phyloP scores from a whole-genome alignment of 768 basidiomycete species.

The Leccinum ochraceum region DNA sequence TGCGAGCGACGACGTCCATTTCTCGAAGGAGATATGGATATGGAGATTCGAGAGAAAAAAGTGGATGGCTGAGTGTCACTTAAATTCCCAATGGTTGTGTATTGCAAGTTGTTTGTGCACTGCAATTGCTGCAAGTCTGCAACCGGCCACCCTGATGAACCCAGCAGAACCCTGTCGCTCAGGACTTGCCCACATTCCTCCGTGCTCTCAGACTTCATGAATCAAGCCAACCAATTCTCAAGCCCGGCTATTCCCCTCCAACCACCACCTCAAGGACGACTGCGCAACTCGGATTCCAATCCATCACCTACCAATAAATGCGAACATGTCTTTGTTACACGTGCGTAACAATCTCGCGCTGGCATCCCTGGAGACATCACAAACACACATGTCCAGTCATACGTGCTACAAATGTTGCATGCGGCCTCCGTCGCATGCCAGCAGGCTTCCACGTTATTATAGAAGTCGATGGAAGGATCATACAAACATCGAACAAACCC shows the following conservation, averaged over 20 bases:
- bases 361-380: neutral
- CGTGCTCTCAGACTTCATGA: too few species aligned
- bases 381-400: neutral
- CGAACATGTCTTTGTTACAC: neutral
- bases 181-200: too few species aligned
- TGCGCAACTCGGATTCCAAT: neutral
- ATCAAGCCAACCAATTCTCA: neutral
- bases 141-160: too few species aligned
- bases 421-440: neutral
- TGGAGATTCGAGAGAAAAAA: conserved; percentile 86
- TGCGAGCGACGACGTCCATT: conserved; percentile 80
- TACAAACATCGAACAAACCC: neutral
- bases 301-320: neutral
- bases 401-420: neutral
- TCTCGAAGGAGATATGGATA: conserved; percentile 68
- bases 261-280: neutral
- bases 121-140: too few species aligned
- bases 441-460: neutral
- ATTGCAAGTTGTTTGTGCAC: too few species aligned
- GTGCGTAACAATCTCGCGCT: neutral
- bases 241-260: too few species aligned
- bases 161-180: too few species aligned
- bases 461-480: neutral
- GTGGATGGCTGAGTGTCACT: conserved; percentile 61
- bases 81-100: conserved; percentile 30